Base-by-base conservation (phyloP, 164 flowering plant species). In the Annona squamosa region DNA sequence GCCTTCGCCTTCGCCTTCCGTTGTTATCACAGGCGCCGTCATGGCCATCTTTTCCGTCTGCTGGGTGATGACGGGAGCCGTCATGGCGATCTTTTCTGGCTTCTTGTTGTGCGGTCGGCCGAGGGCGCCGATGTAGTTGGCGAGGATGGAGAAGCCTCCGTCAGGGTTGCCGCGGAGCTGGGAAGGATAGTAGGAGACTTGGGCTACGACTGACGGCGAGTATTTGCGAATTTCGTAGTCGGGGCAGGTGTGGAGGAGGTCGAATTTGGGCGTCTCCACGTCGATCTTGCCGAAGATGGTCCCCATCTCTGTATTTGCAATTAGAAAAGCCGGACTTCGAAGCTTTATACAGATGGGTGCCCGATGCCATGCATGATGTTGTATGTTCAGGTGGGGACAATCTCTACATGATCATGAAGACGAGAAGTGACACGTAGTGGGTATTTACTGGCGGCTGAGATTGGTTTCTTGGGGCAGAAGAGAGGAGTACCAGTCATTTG, bases 21-120 rank as follows among this genome's bases (percentile, higher is more conserved):
- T 79, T 4, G 88, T 88, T 62, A 89, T 81, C 44, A 91, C 97
- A 0, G 93, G 97, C 13, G 89, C 86, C 4, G 97, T 91, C 97
- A 91, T 91, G 3, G 86, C 91, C 5, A 91, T 85, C 81, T 82
- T 83, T 70, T 89, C 89, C 1, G 79, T 41, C 0, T 75, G 4
- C 61, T 72, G 83, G 16, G 95, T 90, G 9, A 91, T 84, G 56
- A 93, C 98, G 0, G 97, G 98, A 0, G 96, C 90, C 0, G 98
- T 93, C 97, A 91, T 93, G 5, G 90, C 93, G 26, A 91, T 89
- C 78, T 86, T 89, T 64, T 90, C 96, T 0, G 92, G 87, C 73
- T 81, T 86, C 66, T 79, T 75, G 85, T 91, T 94, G 76, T 87
- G 89, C 2, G 98, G 97, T 16, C 86, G 74, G 41, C 96, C 96